phyloP scores from a whole-genome alignment of 352 stramenopile species.

The Globisporangium irregulare region DNA sequence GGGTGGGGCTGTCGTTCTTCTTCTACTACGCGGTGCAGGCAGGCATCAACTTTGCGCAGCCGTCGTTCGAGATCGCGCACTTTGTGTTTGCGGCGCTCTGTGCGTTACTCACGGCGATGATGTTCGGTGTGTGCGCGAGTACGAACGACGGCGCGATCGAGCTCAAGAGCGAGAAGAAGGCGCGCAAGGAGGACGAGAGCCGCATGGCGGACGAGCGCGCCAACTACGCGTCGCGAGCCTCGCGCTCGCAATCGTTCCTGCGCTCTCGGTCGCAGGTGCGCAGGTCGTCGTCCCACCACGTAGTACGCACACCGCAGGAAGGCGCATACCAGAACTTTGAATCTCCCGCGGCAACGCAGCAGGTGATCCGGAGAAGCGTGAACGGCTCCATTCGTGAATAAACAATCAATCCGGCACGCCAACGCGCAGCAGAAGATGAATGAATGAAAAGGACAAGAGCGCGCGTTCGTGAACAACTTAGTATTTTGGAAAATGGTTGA shows the following conservation, averaged over 20 bases:
- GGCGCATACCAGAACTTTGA: conserved; percentile 81
- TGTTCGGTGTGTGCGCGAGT: conserved; percentile 79
- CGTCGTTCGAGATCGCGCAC: conserved; percentile 75
- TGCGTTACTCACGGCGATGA: conserved; percentile 60
- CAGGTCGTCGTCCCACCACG: conserved; percentile 61
- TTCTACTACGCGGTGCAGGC: conserved; percentile 77
- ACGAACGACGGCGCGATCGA: conserved; percentile 81
- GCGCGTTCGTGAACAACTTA: not conserved
- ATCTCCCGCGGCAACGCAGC: conserved; percentile 37
- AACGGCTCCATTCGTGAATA: conserved; percentile 8
- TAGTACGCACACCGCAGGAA: conserved; percentile 45
- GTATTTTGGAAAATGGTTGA: not conserved
- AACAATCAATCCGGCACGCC: not conserved
- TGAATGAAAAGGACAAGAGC: not conserved
- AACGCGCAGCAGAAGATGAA: not conserved
- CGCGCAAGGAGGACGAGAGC: conserved; percentile 52
- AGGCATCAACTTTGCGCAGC: conserved; percentile 52
- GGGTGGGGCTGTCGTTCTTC: conserved; percentile 67
- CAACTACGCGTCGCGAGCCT: conserved; percentile 50
- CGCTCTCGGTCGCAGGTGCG: conserved; percentile 56
- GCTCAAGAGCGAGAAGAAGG: conserved; percentile 84
- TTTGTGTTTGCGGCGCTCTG: conserved; percentile 74
- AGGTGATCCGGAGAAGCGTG: conserved; percentile 9
- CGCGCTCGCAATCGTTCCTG: conserved; percentile 78
- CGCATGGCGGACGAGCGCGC: conserved; percentile 31